Percentiles rank a stretch among this genome's conserved stretches.
phyloP scores from a whole-genome alignment of 352 stramenopile genomes.

The Phytophthora megakarya region DNA sequence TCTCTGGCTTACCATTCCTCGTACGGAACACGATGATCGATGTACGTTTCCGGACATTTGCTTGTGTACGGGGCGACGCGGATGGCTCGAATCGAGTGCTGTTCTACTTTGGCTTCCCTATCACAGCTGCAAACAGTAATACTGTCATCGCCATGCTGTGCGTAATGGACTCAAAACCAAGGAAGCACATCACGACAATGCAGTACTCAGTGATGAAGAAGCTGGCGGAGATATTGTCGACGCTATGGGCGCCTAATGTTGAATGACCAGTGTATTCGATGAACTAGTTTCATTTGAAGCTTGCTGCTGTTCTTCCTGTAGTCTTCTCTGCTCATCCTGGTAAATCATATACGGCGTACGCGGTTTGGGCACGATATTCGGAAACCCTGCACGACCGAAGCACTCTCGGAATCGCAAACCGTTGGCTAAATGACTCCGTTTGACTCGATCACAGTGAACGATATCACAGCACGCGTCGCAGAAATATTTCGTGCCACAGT shows the following conservation, averaged over 20 bases:
- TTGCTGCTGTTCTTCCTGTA: constrained; percentile 16
- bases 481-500: constrained; percentile 46
- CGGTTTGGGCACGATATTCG: constrained; percentile 20
- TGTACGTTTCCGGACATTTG: constrained; percentile 59
- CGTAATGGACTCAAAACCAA: constrained; percentile 48
- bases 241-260: constrained; percentile 14
- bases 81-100: constrained; percentile 25
- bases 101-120: constrained; percentile 58
- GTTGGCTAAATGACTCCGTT: constrained; percentile 38
- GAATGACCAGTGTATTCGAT: constrained; percentile 25
- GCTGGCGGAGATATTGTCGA: constrained; percentile 38
- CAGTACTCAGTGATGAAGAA: constrained; percentile 62
- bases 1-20: constrained; percentile 42
- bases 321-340: constrained; percentile 24
- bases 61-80: constrained; percentile 32
- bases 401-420: constrained; percentile 47
- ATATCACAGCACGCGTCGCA: constrained; percentile 57
- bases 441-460: constrained; percentile 36
- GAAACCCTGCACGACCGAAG: constrained; percentile 43
- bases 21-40: constrained; percentile 52
- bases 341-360: constrained; percentile 36
- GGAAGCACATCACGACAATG: constrained; percentile 61
- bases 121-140: constrained; percentile 25
- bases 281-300: constrained; percentile 1
- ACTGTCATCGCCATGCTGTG: constrained; percentile 47